Percentiles rank a stretch among this genome's conserved stretches.
These are phyloP conservation scores for Eucalyptus rudis DNA, from an alignment of 345 rosid genomes.

Conservation along the genomic window DNA sequence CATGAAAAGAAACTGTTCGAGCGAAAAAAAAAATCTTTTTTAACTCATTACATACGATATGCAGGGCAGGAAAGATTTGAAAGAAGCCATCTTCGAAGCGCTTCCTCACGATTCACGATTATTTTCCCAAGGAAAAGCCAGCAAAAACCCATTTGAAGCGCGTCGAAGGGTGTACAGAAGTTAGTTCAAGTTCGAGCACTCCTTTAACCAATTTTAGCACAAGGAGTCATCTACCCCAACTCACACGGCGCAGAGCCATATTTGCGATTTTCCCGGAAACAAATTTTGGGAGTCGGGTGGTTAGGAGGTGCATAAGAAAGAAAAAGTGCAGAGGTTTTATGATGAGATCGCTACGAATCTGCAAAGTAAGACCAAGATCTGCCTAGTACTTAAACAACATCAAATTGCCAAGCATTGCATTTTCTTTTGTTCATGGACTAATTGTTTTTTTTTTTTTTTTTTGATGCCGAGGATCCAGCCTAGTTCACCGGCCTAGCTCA, in stretches of 20 bases:
- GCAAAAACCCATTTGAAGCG: not conserved
- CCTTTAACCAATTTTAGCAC: not conserved
- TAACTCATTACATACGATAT: not conserved
- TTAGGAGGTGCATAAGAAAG: not conserved
- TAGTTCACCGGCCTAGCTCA: no score
- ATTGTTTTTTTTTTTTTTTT: no score
- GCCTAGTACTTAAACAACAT: not conserved
- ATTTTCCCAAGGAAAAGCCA: not conserved
- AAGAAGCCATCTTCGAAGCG: not conserved
- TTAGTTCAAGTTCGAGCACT: not conserved
- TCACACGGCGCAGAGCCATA: no score
- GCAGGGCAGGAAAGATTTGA: not conserved
- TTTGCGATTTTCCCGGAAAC: no score
- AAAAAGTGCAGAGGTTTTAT: not conserved
- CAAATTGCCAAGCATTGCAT: not conserved
- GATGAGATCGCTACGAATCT: not conserved
- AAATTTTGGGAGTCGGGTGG: not conserved
- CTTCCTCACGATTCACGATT: not conserved
- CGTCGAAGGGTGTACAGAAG: no score
- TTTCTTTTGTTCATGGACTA: not conserved
- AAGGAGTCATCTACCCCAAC: no score
- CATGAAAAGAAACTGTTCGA: not conserved
- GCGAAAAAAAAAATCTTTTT: no score
- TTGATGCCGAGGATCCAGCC: no score
- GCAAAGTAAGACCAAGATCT: not conserved